Base-by-base conservation (phyloP, 2,329 filamentous ascomycete genomes). In the Trichoderma polysporum region DNA sequence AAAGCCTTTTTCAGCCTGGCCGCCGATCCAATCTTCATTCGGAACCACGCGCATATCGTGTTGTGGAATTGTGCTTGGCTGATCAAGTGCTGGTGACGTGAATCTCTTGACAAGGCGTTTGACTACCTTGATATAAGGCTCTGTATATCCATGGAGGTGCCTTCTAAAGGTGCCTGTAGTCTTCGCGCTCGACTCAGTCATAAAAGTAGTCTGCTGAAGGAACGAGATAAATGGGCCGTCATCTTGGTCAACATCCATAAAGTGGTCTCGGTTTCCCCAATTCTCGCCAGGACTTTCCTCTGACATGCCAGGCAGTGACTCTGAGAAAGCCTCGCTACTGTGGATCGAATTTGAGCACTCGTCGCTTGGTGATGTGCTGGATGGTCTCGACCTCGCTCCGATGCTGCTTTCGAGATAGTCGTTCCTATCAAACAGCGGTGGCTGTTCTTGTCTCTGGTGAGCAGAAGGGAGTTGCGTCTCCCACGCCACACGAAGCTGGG, bases 41-140 rank as follows among this genome's bases (percentile, higher is more conserved):
- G 37, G 57, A 13, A 63, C 31, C 4, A 69, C 68, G 4, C 27
- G 33, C 63, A 70, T 59, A 10, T 76, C 73, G 0, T 73, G 73
- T 3, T 72, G 57, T 0, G 74, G 75, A 4, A 75, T 75, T 13
- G 72, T 68, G 33, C 72, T 69, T 5, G 54, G 70, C 41, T 69
- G 69, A 5, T 67, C 65, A 17, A 68, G 69, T 2, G 74, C 65
- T 1, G 76, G 76, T 4, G 77, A 74, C 0, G 79, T 81, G 62
- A 79, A 80, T 6, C 75, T 71, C 68, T 79, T 82, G 41, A 82
- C 71, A 0, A 82, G 73, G 5, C 74, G 75, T 61, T 75, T 78
- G 13, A 82, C 78, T n/a, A 76, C 76, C 19, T 73, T 74, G 17
- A 79, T 70, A 47, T 81, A 79, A 2, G 72, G 66, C 2, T 76